Evolutionary conservation across 73 alveolate species (phyloP).

Genomic region (Durusdinium trenchii): DNA sequence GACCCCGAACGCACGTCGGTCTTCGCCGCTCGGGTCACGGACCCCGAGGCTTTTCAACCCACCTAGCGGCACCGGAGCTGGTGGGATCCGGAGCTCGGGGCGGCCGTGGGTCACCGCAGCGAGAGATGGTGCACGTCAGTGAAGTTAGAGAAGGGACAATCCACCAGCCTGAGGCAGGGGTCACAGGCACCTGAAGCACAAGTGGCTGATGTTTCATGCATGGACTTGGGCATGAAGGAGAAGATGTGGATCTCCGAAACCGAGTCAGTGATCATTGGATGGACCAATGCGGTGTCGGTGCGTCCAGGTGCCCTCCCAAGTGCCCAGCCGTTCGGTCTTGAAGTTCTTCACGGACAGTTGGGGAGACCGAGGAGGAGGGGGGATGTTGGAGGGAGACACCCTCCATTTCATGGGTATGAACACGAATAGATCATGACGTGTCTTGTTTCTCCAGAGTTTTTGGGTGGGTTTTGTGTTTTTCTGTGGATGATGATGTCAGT

Average conservation of each 20-base stretch:
- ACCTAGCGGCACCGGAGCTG: constrained; percentile 69
- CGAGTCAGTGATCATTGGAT: not conserved
- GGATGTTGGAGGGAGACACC: not conserved
- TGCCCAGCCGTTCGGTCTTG: constrained; percentile 12
- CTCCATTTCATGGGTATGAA: too few relatives aligned
- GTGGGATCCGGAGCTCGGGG: not conserved
- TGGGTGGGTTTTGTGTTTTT: too few relatives aligned
- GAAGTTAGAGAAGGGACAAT: too few relatives aligned
- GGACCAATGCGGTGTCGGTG: not conserved
- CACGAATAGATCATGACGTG: too few relatives aligned
- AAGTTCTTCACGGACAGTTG: constrained; percentile 75
- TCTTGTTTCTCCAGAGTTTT: too few relatives aligned
- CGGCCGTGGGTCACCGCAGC: not conserved
- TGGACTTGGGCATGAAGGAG: not conserved
- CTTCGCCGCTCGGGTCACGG: too few relatives aligned
- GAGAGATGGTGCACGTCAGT: too few relatives aligned
- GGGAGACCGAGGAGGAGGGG: not conserved
- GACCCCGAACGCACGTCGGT: too few relatives aligned
- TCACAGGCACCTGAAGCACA: too few relatives aligned
- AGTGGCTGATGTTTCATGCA: too few relatives aligned
- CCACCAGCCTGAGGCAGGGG: too few relatives aligned
- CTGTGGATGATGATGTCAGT: too few relatives aligned
- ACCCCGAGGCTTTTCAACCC: constrained; percentile 59
- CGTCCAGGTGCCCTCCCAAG: not conserved
- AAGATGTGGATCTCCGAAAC: not conserved